phyloP scores from a whole-genome alignment of 1,139 yeast genomes.

The Sugiyamaella pinicola region DNA sequence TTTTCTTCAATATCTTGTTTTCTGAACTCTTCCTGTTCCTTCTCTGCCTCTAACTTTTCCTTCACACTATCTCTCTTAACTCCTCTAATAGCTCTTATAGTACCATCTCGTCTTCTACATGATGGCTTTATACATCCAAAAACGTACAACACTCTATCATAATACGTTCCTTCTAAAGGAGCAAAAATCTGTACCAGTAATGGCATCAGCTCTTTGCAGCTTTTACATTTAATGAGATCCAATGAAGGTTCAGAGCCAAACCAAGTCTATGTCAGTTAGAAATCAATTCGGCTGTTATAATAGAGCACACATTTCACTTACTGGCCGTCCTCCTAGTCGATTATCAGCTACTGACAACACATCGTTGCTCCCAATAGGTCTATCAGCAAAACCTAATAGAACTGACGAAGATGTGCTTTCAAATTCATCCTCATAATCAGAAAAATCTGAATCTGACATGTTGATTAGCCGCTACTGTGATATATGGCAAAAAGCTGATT shows the following conservation, averaged over 20 bases:
- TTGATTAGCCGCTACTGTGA: too few species aligned
- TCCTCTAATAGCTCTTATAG: constrained; percentile 75
- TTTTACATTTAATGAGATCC: constrained; percentile 59
- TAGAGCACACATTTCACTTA: constrained; percentile 28
- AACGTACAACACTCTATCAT: constrained; percentile 80
- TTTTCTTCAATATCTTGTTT: constrained; percentile 42
- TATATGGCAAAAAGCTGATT: too few species aligned
- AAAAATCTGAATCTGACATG: constrained; percentile 27
- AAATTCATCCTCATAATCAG: constrained; percentile 28
- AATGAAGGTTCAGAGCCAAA: constrained; percentile 59
- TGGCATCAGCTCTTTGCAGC: constrained; percentile 64
- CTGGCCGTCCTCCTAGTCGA: constrained; percentile 76
- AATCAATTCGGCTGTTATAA: neutral
- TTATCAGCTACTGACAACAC: constrained; percentile 52
- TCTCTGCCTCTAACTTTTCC: constrained; percentile 47
- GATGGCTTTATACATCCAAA: constrained; percentile 66
- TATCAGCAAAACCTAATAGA: constrained; percentile 64
- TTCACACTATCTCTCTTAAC: constrained; percentile 59
- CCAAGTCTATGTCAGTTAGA: constrained; percentile 42
- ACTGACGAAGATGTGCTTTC: constrained; percentile 45
- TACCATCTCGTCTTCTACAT: constrained; percentile 71
- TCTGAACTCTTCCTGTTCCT: constrained; percentile 48
- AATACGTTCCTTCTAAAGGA: constrained; percentile 63
- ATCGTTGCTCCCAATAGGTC: constrained; percentile 17
- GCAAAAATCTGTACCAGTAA: constrained; percentile 78